Conservation (phyloP, 2,329 filamentous ascomycete genomes). For the Aspergillus sp. region DNA sequence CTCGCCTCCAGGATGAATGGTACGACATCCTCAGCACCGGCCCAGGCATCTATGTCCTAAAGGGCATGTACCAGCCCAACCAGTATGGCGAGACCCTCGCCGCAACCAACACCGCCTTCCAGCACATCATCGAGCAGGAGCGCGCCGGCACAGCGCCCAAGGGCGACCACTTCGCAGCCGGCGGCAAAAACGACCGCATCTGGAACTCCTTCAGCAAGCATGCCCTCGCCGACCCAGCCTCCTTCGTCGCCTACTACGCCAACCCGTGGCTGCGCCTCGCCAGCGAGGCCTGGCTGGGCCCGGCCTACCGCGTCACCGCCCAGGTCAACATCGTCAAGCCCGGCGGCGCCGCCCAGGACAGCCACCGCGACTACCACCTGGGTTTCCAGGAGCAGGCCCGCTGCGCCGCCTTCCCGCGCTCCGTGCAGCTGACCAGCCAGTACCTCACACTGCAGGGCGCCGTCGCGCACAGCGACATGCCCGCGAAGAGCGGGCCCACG, state of each 20-base stretch:
- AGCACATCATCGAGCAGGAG: conserved; percentile 50
- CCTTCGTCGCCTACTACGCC: conserved; percentile 58
- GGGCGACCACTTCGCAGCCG: conserved; percentile 61
- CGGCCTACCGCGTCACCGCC: conserved; percentile 58
- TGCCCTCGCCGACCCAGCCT: conserved; percentile 48
- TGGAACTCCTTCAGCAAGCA: conserved; percentile 68
- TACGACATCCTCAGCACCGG: conserved; percentile 56
- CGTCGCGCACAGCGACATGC: conserved; percentile 62
- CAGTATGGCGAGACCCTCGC: conserved; percentile 37
- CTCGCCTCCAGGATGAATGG: conserved; percentile 58
- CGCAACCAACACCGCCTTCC: conserved; percentile 48
- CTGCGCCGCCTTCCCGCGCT: conserved; percentile 49
- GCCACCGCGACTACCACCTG: conserved; percentile 63
- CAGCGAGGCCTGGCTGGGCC: conserved; percentile 57
- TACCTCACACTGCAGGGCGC: conserved; percentile 62
- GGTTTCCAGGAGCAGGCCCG: conserved; percentile 56
- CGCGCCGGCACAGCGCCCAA: conserved; percentile 30
- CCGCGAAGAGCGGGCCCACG: conserved; percentile 57
- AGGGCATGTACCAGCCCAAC: conserved; percentile 48
- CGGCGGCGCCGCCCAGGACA: conserved; percentile 55
- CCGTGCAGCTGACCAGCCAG: conserved; percentile 54
- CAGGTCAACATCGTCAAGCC: conserved; percentile 64
- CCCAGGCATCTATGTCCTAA: conserved; percentile 59
- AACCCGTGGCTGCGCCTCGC: conserved; percentile 58
- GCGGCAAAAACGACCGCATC: conserved; percentile 58